Evolutionary conservation across 2,329 filamentous ascomycete genomes (phyloP), one percentile per base, ranked within the genome.

Genomic region (Diaporthe citrichinensis): DNA sequence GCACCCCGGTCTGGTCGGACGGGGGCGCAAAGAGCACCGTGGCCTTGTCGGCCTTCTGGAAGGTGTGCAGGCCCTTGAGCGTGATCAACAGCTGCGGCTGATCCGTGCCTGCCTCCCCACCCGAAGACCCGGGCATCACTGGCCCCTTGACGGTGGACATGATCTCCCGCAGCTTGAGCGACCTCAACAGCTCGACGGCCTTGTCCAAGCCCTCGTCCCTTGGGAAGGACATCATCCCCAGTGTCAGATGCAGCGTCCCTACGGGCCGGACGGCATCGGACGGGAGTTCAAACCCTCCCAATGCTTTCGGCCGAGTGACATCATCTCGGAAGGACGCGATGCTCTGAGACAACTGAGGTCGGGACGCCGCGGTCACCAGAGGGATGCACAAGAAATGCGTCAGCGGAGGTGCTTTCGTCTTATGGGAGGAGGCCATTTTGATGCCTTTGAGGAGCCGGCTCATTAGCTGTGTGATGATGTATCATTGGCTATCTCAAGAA

Each of bases 361-460:
- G 87, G 2, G 92, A 94, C 10, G 83, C 71, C 0, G 86, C 73
- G 3, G 90, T 94, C 67, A 93, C 87, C 9, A 98, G 89, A 1
- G 95, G 93, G 71, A 96, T 86, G 83, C 92, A 94, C 62, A 96
- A 86, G 81, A 96, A 96, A 84, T 96, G 94, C 5, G 94, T 96
- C 7, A 72, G 72, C 34, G 92, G 87, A 15, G 84, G 84, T 12
- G 87, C 84, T 76, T 77, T 82, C 67, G 80, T 79, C 4, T 76
- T 73, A 4, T 82, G 78, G 39, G 79, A 78, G 36, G 82, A 80
- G 73, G 85, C 81, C 84, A 86, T 87, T 36, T 49, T 78, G 73
- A 67, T 14, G 73, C 31, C 49, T 44, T 28, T 59, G 23, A 73
- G 36, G 34, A 71, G 28, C 12, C 67, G 68, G 73, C 69, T 76